phyloP scores from a whole-genome alignment of 805 yeast species.

The Candida mattraensis region DNA sequence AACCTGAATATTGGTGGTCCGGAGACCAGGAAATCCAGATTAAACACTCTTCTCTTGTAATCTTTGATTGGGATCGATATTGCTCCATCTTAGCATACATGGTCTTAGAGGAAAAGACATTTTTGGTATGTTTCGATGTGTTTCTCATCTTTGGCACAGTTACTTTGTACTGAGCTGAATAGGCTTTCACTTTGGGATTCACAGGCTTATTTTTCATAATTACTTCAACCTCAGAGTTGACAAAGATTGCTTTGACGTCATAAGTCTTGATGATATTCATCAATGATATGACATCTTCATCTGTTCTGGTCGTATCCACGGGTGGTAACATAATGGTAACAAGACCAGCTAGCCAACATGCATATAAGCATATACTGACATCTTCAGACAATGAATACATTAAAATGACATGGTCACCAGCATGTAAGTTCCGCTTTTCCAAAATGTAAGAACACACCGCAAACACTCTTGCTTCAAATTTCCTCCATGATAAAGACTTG shows the following conservation, averaged over 20 bases:
- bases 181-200: conserved; percentile 54
- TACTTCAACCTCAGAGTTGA: conserved; percentile 73
- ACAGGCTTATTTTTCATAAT: conserved; percentile 68
- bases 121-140: conserved; percentile 56
- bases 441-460: conserved; percentile 72
- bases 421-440: conserved; percentile 58
- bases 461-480: conserved; percentile 73
- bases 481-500: conserved; percentile 71
- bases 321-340: conserved; percentile 78
- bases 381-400: conserved; percentile 90
- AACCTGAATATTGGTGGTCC: conserved; percentile 66
- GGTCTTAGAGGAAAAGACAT: conserved; percentile 33
- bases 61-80: conserved; percentile 28
- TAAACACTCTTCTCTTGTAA: conserved; percentile 41
- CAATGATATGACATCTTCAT: conserved; percentile 73
- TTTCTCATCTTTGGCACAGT: conserved; percentile 58
- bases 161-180: conserved; percentile 19
- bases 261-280: conserved; percentile 67
- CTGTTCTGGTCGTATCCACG: conserved; percentile 53
- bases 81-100: conserved; percentile 45
- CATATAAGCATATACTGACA: conserved; percentile 76
- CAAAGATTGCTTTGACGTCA: conserved; percentile 68
- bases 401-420: conserved; percentile 74
- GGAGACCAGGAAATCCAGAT: conserved; percentile 72
- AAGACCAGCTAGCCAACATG: conserved; percentile 81